phyloP scores from a whole-genome alignment of 345 rosid species.

The Noccaea bulbosa region DNA sequence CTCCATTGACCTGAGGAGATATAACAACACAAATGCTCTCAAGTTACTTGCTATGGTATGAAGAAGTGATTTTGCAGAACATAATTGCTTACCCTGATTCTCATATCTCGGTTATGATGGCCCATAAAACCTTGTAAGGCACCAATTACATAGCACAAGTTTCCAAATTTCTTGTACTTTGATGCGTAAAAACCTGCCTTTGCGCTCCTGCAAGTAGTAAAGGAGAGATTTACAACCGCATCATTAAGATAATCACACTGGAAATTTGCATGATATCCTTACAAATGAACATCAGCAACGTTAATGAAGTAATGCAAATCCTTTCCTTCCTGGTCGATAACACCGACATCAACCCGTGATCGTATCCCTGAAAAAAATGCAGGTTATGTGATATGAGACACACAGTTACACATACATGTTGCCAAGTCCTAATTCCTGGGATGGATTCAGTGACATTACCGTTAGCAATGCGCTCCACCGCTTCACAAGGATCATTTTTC shows the following conservation, averaged over 20 bases:
- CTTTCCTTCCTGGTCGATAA: constrained; percentile 57
- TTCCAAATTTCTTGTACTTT: constrained; percentile 86
- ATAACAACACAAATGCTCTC: constrained; percentile 22
- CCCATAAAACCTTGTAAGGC: constrained; percentile 89
- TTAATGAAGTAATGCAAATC: constrained; percentile 81
- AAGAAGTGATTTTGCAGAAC: not conserved
- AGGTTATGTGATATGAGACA: constrained; percentile 18
- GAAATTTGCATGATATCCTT: constrained; percentile 46
- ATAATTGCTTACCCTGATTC: constrained; percentile 63
- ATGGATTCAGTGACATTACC: constrained; percentile 53
- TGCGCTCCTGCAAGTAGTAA: constrained; percentile 83
- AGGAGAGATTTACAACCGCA: constrained; percentile 22
- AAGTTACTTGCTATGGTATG: constrained; percentile 18
- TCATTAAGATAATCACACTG: constrained; percentile 7
- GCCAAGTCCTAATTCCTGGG: not conserved
- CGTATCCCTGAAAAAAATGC: constrained; percentile 63
- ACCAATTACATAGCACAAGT: constrained; percentile 84
- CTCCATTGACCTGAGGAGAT: constrained; percentile 62
- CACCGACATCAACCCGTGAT: constrained; percentile 74
- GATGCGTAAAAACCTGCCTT: constrained; percentile 95
- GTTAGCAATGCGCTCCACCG: constrained; percentile 76
- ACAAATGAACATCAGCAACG: constrained; percentile 98
- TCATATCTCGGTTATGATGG: constrained; percentile 74
- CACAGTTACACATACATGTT: not conserved
- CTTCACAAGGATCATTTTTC: constrained; percentile 86